phyloP scores from a whole-genome alignment of 2,329 filamentous ascomycete genomes.

The Colletotrichum cuscutae region DNA sequence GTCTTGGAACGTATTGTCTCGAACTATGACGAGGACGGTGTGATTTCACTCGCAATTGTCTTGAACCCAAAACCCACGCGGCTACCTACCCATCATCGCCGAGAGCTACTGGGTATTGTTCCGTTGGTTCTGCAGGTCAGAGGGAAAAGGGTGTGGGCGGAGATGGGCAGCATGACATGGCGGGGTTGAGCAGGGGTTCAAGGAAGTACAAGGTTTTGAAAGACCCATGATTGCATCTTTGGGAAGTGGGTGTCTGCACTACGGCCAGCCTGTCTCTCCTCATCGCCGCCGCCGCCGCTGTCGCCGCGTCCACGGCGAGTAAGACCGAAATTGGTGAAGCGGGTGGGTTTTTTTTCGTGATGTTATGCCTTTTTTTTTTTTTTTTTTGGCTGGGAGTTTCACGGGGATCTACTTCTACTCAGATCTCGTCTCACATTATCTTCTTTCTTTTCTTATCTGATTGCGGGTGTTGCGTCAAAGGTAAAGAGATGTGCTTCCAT shows the following conservation, averaged over 20 bases:
- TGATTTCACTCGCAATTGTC: not conserved
- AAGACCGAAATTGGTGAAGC: not conserved
- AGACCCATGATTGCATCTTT: constrained; percentile 28
- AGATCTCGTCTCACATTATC: constrained; percentile 2
- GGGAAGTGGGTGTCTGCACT: constrained; percentile 16
- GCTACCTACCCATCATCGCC: not conserved
- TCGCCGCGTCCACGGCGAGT: constrained; percentile 6
- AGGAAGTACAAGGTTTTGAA: not conserved
- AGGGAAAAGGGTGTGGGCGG: constrained; percentile 10
- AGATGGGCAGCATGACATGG: constrained; percentile 31
- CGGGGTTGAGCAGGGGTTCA: constrained; percentile 25
- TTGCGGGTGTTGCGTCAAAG: not conserved
- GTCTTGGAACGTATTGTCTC: not conserved
- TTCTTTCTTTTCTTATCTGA: not conserved
- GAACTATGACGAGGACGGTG: not conserved
- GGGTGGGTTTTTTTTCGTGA: not conserved
- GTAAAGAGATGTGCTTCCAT: not conserved
- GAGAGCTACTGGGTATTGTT: not conserved
- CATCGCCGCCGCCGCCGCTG: not conserved
- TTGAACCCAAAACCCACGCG: not conserved
- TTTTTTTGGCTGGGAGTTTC: not conserved
- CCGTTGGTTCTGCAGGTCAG: not conserved
- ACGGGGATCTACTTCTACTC: constrained; percentile 9
- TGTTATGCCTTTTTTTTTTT: not conserved
- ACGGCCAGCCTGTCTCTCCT: not conserved